Base-by-base conservation (phyloP, 2,329 filamentous ascomycete genomes). In the Helminthosporium solani region DNA sequence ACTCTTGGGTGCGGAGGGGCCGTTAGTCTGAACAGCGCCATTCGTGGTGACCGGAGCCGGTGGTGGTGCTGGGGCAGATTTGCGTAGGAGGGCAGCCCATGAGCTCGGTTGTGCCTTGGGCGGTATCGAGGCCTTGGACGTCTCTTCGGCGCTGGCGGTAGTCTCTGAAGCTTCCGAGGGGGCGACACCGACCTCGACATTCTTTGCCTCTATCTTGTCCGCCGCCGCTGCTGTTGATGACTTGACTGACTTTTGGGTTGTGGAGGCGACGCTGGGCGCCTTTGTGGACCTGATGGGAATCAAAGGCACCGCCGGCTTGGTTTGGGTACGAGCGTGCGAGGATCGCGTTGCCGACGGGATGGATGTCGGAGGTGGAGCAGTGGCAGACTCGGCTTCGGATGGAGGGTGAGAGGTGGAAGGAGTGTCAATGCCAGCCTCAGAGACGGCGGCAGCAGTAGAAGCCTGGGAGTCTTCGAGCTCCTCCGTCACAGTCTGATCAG, bases 41-140 rank as follows among this genome's bases (percentile, higher is more conserved):
- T 67, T 74, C 28, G 54, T 48, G 31, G 52, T 38, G 15, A 59
- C 40, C 7, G 57, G 42, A n/a, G 70, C 61, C 18, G 63, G 58
- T 7, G 59, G 51, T 21, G 66, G 43, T 33, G 70, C 47, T 37
- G 70, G 57, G 36, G 72, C 54, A 39, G 74, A 68, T 55, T 79
- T 78, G 42, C 82, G 78, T 42, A 88, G 78, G 35, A 88, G 74
- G 52, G 86, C 85, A 20, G 85, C 83, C 85, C 85, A 89, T 1
- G 82, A 84, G 60, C 85, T 77, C 8, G 74, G 73, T 20, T 80
- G 78, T n/a, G 76, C 71, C 36, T 76, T 71, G n/a, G 66, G 67
- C 31, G 70, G 65, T 40, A 74, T 65, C 1, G 73, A 67, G 50
- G 70, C 64, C 38, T 74, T 74, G 3, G 66, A 53, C 14, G 70